phyloP scores from a whole-genome alignment of 768 basidiomycete genomes.

The Podaxis pistillaris region DNA sequence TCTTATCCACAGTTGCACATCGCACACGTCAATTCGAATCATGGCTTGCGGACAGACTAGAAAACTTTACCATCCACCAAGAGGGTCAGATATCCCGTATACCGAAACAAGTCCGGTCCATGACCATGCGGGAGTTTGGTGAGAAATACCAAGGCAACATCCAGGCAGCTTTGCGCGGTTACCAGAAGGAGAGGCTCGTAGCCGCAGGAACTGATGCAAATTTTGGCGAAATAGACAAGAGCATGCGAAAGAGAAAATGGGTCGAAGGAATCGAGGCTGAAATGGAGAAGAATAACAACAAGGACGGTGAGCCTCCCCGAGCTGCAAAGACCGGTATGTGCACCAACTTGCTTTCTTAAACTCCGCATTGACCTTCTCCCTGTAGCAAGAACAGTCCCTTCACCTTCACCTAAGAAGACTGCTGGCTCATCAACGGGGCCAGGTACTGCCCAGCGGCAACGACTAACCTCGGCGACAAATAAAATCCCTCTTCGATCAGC shows the following conservation, averaged over 20 bases:
- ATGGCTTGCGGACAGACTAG: slow-evolving; percentile 71
- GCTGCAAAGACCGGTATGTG: slow-evolving; percentile 59
- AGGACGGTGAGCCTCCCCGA: slow-evolving; percentile 39
- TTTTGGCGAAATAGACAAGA: slow-evolving; percentile 59
- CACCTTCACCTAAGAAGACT: slow-evolving; percentile 60
- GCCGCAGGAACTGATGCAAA: slow-evolving; percentile 48
- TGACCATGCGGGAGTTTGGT: slow-evolving; percentile 77
- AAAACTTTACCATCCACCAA: slow-evolving; percentile 73
- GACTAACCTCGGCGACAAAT: slow-evolving; percentile 34
- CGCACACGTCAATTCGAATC: slow-evolving; percentile 70
- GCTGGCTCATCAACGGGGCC: slow-evolving; percentile 47
- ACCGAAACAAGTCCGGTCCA: slow-evolving; percentile 68
- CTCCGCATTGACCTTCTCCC: background rate
- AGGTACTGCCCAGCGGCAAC: slow-evolving; percentile 50
- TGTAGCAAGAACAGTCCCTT: slow-evolving; percentile 33
- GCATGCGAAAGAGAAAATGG: slow-evolving; percentile 77
- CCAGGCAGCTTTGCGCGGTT: slow-evolving; percentile 65
- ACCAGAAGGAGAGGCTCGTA: slow-evolving; percentile 62
- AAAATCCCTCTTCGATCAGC: slow-evolving; percentile 39
- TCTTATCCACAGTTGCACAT: slow-evolving; percentile 56
- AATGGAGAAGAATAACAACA: slow-evolving; percentile 30
- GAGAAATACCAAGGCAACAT: slow-evolving; percentile 77
- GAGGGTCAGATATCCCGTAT: slow-evolving; percentile 73
- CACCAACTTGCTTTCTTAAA: background rate
- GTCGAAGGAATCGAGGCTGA: slow-evolving; percentile 60